Evolutionary conservation across 2,329 filamentous ascomycete genomes (phyloP), one percentile per base, ranked within the genome.

Genomic region (Chaetomiaceae sp.): DNA sequence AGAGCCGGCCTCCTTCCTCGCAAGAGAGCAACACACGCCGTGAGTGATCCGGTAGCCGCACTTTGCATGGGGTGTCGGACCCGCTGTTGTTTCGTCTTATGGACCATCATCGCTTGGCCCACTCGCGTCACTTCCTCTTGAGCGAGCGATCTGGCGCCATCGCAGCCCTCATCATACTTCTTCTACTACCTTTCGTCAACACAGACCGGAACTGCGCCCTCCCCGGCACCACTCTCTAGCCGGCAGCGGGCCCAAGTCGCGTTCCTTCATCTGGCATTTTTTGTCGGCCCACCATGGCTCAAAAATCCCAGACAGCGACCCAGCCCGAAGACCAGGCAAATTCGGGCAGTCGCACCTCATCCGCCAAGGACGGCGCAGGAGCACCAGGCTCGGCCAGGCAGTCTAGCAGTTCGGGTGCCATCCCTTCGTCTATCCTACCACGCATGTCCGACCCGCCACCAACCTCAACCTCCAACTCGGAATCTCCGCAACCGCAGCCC

Each of bases 241-340:
- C 25, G 37, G 49, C 53, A 41, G 45, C 50, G 34, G 37, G 32
- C 32, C 27, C 42, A 38, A 37, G 25, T 48, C 34, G 38, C 34
- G n/a, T 42, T 45, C 42, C 16, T 45, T 32, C 41, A 40, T 45
- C 46, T 47, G 33, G 37, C 49, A 50, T 43, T 45, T 49, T 51
- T 55, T 53, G 43, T 43, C 54, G 49, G 51, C 49, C 43, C 58
- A 54, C 56, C 60, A 69, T 66, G 65, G 60, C 63, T 74, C 59
- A 71, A 71, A 62, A 73, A 75, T 47, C 74, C 33, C 63, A 65
- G 56, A 53, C 60, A 54, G 60, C 55, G 57, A 61, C 53, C 47
- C 59, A 61, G 57, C 57, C 62, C 38, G 65, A 66, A 55, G 64
- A 57, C 57, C 62, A 60, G 53, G 59, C 63, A 57, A 59, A 55